phyloP scores from a whole-genome alignment of 225 moss, liverwort and hornwort genomes.

The Anthoceros angustus region DNA sequence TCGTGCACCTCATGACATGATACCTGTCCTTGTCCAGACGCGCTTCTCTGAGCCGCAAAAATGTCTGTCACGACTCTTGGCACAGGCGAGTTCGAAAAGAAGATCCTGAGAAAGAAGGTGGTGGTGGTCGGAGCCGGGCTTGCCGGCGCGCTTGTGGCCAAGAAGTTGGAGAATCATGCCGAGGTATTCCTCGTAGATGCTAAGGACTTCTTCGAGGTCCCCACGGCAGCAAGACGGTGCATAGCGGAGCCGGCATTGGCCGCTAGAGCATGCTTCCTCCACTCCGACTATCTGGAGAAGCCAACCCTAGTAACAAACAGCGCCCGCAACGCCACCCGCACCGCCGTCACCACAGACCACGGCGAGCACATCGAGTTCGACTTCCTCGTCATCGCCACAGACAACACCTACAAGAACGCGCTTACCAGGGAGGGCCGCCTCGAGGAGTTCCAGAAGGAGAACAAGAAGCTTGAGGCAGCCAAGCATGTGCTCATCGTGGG shows the following conservation, averaged over 20 bases:
- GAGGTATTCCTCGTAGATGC: conserved; percentile 67
- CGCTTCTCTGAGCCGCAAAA: too few relatives aligned
- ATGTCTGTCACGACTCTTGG: too few relatives aligned
- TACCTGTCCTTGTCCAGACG: neutral
- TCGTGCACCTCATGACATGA: neutral
- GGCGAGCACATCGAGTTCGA: conserved; percentile 40
- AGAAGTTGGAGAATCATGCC: conserved; percentile 33
- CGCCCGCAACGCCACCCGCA: conserved; percentile 17
- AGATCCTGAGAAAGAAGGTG: conserved; percentile 23
- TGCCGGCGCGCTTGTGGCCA: conserved; percentile 33
- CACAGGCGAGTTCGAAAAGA: neutral
- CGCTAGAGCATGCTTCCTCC: conserved; percentile 29
- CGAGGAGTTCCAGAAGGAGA: conserved; percentile 26
- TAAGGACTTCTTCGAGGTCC: conserved; percentile 52
- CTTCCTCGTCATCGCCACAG: conserved; percentile 52
- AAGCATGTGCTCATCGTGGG: conserved; percentile 21
- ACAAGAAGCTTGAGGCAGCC: neutral
- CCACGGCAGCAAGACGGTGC: conserved; percentile 40
- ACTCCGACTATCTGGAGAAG: conserved; percentile 33
- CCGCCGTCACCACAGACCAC: conserved; percentile 32
- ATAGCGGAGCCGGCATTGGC: conserved; percentile 50
- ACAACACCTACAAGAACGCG: conserved; percentile 27
- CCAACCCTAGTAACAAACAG: conserved; percentile 16
- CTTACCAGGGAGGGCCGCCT: conserved; percentile 29
- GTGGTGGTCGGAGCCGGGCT: conserved; percentile 62